Evolutionary conservation across 805 yeast species (phyloP).

Genomic region (Metschnikowia bowlesiae): DNA sequence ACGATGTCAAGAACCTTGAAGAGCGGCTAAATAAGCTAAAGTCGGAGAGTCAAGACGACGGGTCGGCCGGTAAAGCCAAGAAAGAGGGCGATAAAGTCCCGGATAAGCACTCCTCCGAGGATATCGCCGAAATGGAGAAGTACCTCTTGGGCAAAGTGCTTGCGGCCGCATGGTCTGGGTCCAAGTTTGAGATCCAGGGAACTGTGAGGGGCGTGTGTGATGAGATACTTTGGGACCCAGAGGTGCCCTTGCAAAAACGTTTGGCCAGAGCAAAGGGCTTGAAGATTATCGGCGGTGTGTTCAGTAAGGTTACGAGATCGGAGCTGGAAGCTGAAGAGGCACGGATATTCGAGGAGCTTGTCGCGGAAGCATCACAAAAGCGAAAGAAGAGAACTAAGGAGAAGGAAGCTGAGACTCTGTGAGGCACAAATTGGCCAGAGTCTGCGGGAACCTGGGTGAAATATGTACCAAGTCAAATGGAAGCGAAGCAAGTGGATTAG

Average conservation of each 20-base stretch:
- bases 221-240: conserved; percentile 54
- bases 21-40: conserved; percentile 13
- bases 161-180: conserved; percentile 83
- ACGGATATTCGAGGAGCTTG: conserved; percentile 69
- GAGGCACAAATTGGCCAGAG: neutral
- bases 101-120: conserved; percentile 48
- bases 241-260: conserved; percentile 42
- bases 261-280: conserved; percentile 61
- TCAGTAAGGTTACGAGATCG: conserved; percentile 54
- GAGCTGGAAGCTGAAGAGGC: conserved; percentile 73
- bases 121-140: conserved; percentile 67
- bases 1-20: conserved; percentile 23
- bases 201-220: conserved; percentile 72
- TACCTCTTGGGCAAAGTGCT: conserved; percentile 72
- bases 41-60: conserved; percentile 2
- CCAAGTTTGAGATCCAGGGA: conserved; percentile 71
- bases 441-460: neutral
- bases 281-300: conserved; percentile 58
- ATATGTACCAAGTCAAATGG: no score
- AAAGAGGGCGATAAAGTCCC: conserved; percentile 22
- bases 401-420: neutral
- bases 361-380: conserved; percentile 45
- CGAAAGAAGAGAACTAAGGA: conserved; percentile 27
- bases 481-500: no score
- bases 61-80: conserved; percentile 1